A percentile compares a stretch with the other conserved stretches of the same genome.
Conservation (phyloP, 441 rosid genomes). For the Croton setiger region DNA sequence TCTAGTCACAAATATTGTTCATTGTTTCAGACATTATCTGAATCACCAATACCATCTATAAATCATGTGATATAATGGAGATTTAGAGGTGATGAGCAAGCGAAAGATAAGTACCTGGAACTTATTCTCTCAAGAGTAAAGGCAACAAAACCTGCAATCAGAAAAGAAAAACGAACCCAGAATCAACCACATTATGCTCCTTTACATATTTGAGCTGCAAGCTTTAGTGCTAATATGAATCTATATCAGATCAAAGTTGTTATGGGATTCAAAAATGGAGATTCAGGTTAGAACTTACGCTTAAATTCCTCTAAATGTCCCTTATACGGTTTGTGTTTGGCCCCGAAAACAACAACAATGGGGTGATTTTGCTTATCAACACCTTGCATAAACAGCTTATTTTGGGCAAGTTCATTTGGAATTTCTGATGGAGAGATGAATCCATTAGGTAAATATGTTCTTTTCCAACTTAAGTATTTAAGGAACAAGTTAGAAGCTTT, state of each 20-base stretch:
- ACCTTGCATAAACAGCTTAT: slow-evolving; percentile 72
- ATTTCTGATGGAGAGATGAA: slow-evolving; percentile 49
- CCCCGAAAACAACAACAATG: slow-evolving; percentile 45
- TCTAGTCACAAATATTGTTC: background rate
- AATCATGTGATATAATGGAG: background rate
- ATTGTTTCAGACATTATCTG: background rate
- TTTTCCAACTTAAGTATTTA: slow-evolving; percentile 70
- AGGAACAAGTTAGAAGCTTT: slow-evolving; percentile 68
- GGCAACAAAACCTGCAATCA: slow-evolving; percentile 58
- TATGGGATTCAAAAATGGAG: slow-evolving; percentile 1
- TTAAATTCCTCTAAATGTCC: slow-evolving; percentile 65
- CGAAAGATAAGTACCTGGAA: slow-evolving; percentile 43
- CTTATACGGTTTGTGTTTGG: slow-evolving; percentile 59
- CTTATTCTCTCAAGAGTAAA: slow-evolving; percentile 65
- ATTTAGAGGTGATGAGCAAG: background rate
- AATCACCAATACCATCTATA: background rate
- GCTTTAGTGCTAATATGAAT: background rate
- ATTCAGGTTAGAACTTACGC: slow-evolving; percentile 34
- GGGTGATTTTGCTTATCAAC: slow-evolving; percentile 70
- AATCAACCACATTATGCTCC: background rate
- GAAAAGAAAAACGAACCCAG: background rate
- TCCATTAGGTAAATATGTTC: slow-evolving; percentile 52
- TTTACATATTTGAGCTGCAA: background rate
- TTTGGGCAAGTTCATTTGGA: slow-evolving; percentile 55
- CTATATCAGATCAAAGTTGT: background rate